Evolutionary conservation across 225 moss, liverwort and hornwort genomes (phyloP).

Genomic region (Climacium dendroides): DNA sequence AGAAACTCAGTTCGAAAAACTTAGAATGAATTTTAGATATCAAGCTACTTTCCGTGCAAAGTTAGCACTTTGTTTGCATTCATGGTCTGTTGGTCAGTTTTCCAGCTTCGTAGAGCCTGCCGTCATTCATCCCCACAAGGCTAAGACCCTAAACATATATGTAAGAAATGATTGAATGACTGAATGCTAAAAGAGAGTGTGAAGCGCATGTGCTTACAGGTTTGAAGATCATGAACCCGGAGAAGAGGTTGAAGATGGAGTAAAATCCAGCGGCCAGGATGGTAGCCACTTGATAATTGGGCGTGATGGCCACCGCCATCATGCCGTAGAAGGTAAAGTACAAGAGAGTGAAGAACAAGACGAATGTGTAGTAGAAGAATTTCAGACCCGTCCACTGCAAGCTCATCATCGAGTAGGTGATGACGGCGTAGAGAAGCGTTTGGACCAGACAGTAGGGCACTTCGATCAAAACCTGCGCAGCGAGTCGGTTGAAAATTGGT

Average conservation of each 20-base stretch:
- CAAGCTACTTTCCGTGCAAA: neutral
- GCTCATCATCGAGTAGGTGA: constrained; percentile 37
- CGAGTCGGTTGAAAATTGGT: neutral
- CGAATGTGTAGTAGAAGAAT: constrained; percentile 20
- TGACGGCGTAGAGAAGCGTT: neutral
- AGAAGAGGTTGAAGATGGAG: constrained; percentile 58
- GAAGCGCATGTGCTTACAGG: constrained; percentile 5
- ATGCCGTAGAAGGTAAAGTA: constrained; percentile 46
- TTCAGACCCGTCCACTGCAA: constrained; percentile 28
- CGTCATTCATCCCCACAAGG: neutral
- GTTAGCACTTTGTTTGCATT: neutral
- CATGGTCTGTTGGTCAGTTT: neutral
- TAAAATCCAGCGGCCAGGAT: constrained; percentile 32
- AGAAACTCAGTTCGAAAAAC: neutral
- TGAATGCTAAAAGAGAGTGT: too few relatives aligned
- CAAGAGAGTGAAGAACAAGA: constrained; percentile 25
- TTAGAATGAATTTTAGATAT: neutral
- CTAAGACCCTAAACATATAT: neutral
- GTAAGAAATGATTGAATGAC: neutral
- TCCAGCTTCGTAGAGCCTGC: neutral
- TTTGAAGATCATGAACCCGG: constrained; percentile 42
- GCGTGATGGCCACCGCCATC: constrained; percentile 52
- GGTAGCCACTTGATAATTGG: constrained; percentile 25
- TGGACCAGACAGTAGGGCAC: constrained; percentile 26
- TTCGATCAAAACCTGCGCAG: constrained; percentile 31